Base-by-base conservation (phyloP, 2,329 filamentous ascomycete species). In the Setomelanomma holmii region DNA sequence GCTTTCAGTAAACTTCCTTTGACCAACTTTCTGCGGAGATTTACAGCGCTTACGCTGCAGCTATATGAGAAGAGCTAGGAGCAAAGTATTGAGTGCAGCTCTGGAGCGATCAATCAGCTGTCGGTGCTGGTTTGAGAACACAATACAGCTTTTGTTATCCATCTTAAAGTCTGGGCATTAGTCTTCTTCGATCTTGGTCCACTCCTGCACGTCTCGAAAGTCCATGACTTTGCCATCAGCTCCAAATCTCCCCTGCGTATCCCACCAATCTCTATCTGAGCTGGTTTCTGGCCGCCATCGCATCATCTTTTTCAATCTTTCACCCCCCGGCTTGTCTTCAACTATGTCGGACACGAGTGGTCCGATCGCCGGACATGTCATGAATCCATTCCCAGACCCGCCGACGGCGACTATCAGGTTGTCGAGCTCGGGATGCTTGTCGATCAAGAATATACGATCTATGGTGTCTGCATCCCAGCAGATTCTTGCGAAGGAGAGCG, bases 401-500 rank as follows among this genome's bases (percentile, higher is more conserved):
- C 82, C 82, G 4, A 80, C 76, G 4, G 79, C 82, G 14, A 84
- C 60, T 2, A 81, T 63, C 19, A 83, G 61, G 21, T 73, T 76
- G 30, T 65, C 55, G 44, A 76, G 68, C 12, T 76, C 68, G 0
- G 81, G 80, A 64, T 84, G 81, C 23, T 68, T 67, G 45, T 79
- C 78, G 48, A 85, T 82, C 16, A 85, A 63, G 49, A 84, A 85
- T 17, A 79, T 73, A 2, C 81, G 76, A 62, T 85, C 80, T 0
- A 79, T 76, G 0, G 82, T 85, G 58, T 85, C 83, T 0, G 82
- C 78, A 59, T 82, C 82, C 82, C 83, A 85, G 67, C 82, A 85
- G 24, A 85, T 79, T 14, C 81, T 73, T 6, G 80, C 80, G 53
- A 81, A 83, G 17, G 68, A 75, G 43, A 84, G 79, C 0, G 76